Conservation (phyloP, 805 yeast species). For the Pichia kluyveri region DNA sequence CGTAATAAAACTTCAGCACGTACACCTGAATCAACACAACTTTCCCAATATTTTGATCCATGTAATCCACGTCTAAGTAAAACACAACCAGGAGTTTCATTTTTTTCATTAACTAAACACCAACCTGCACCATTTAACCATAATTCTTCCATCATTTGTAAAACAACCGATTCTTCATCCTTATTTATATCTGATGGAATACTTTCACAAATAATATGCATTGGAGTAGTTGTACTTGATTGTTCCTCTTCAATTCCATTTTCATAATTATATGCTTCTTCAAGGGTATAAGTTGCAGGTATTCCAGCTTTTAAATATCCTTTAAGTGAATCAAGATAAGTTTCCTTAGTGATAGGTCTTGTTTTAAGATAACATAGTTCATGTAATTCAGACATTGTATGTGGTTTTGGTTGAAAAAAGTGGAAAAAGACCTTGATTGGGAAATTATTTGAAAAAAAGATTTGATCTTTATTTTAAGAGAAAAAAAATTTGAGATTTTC, state of each 20-base stretch:
- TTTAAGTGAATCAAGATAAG: constrained; percentile 36
- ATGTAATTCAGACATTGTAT: constrained; percentile 56
- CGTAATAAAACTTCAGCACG: constrained; percentile 78
- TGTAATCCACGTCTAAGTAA: constrained; percentile 42
- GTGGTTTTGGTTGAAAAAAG: background rate
- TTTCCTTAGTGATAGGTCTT: constrained; percentile 42
- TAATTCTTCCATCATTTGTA: constrained; percentile 50
- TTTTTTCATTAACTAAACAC: constrained; percentile 65
- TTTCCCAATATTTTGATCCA: constrained; percentile 32
- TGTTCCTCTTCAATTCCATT: constrained; percentile 28
- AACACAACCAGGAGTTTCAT: constrained; percentile 81
- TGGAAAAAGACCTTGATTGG: too few relatives aligned
- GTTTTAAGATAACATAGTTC: constrained; percentile 43
- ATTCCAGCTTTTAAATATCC: constrained; percentile 51
- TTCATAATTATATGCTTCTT: constrained; percentile 58
- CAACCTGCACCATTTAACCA: constrained; percentile 90
- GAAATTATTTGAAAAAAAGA: too few relatives aligned
- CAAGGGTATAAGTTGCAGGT: constrained; percentile 76
- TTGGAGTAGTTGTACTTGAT: constrained; percentile 62
- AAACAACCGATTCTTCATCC: constrained; percentile 37
- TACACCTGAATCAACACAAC: constrained; percentile 77
- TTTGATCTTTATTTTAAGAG: background rate
- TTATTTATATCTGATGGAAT: constrained; percentile 31
- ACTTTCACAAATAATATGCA: constrained; percentile 58
- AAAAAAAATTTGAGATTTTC: background rate